Base-by-base conservation (phyloP, 768 basidiomycete genomes). In the Pisolithus microcarpus region DNA sequence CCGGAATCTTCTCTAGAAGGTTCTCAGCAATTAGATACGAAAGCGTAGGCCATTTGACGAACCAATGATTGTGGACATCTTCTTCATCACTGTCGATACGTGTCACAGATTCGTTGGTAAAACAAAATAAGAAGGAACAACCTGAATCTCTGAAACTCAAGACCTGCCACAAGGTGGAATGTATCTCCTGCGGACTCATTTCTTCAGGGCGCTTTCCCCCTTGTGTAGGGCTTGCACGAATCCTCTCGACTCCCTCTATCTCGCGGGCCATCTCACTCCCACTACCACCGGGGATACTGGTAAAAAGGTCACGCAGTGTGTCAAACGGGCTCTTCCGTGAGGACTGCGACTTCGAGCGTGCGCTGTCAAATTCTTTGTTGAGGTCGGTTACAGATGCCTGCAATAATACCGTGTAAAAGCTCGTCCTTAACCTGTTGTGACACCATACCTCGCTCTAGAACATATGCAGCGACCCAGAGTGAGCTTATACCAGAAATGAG, bases 161-260 rank as follows among this genome's bases (percentile, higher is more conserved):
- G 6, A 95, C 81, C 68, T 90, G 81, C 91, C 91, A 94, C 19
- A 94, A 69, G 3, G 83, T 80, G 1, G 78, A 70, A 64, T 93
- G 90, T 46, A 95, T 58, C 65, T 97, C 91, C 67, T 94, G 89
- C 4, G 93, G 91, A 47, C 70, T 82, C 91, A 97, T 89, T 16
- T 87, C 79, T 54, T 84, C 80, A 0, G 92, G 87, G 13, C 74
- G 70, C 65, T 82, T 86, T 5, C 84, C 86, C 0, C 81, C 82
- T 9, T 71, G 70, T n/a, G 74, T 70, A 1, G 79, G 74, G 0
- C 76, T 78, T 0, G 80, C 78, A 13, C 86, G 69, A 47, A 87
- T 84, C 19, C 80, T 75, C 59, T 88, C 77, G 52, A 94, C 78
- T 36, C 75, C 74, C 31, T 88, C 84, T 71, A 92, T 75, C 26